Conservation (phyloP, 2,329 filamentous ascomycete genomes). For the Aplosporella prunicola region DNA sequence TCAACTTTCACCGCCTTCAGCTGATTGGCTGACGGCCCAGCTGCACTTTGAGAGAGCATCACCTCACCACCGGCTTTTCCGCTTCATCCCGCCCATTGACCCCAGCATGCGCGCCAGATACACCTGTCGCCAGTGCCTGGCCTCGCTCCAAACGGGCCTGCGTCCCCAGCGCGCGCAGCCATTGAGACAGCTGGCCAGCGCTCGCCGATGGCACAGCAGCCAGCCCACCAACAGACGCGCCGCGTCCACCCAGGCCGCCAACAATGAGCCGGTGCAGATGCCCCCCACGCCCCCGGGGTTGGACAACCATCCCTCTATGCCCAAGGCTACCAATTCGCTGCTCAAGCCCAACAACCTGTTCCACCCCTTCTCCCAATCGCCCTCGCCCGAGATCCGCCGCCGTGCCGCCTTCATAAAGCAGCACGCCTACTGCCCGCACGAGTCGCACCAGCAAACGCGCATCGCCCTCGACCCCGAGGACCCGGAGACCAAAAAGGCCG, state of each 20-base stretch:
- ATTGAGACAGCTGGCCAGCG: conserved; percentile 15
- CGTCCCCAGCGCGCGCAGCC: conserved; percentile 17
- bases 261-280: conserved; percentile 22
- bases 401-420: conserved; percentile 86
- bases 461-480: conserved; percentile 55
- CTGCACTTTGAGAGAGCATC: conserved; percentile 6
- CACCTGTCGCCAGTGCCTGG: conserved; percentile 33
- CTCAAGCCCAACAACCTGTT: conserved; percentile 76
- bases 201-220: conserved; percentile 21
- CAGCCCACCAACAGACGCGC: conserved; percentile 25
- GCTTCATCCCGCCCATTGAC: not conserved
- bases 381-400: conserved; percentile 75
- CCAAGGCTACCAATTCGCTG: conserved; percentile 20
- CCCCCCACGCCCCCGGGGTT: conserved; percentile 19
- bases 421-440: conserved; percentile 89
- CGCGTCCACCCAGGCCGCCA: conserved; percentile 23
- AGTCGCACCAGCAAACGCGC: conserved; percentile 69
- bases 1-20: not conserved
- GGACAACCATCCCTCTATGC: too few species aligned
- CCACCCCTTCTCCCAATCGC: conserved; percentile 82
- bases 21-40: conserved; percentile 7
- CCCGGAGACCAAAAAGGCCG: conserved; percentile 49
- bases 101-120: conserved; percentile 30
- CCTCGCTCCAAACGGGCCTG: conserved; percentile 20
- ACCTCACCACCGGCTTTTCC: conserved; percentile 4